Evolutionary conservation across 2,329 filamentous ascomycete genomes (phyloP), one percentile per base, ranked within the genome.

Genomic region (Didymella pinodella): DNA sequence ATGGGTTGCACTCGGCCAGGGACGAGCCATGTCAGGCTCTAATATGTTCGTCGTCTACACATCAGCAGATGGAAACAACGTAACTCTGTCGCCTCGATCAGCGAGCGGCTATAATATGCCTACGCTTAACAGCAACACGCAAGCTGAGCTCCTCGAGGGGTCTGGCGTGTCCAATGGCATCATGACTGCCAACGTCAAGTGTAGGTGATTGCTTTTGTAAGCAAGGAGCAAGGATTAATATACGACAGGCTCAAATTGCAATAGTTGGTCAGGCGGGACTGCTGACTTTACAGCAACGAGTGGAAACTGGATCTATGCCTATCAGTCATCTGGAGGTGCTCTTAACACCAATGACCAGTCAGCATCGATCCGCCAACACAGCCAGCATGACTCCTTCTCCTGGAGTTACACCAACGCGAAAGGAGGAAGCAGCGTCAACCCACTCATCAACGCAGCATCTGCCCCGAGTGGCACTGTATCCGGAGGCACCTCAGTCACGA

Each of bases 11-110:
- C 71, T 88, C 3, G 86, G 85, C 7, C 84, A 87, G 68, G 86
- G 86, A 26, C 75, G 65, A 2, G 63, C 70, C 20, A 88, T 88
- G 86, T 64, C 71, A 16, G 82, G 81, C 22, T 72, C 85, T 6
- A 86, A 86, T 69, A 86, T 88, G 46, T 87, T 88, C 67, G 75
- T 87, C 43, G 77, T 86, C 6, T 88, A 88, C 65, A 80, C 83
- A n/a, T 79, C 81, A 26, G 75, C 80, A 38, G 74, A 74, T 36
- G 81, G 83, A 26, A 79, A 74, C 43, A 87, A 86, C 62, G 83
- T 88, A 14, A 88, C 86, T 0, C 64, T 88, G 8, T 87, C 85
- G 3, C 82, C 85, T 10, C 76, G 85, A 40, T 64, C 77, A 7
- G 80, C 80, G 8, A 75, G 66, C 12, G 83, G 83, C 7, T 69